Base-by-base conservation (phyloP, 441 rosid genomes). In the Corymbia calophylla region DNA sequence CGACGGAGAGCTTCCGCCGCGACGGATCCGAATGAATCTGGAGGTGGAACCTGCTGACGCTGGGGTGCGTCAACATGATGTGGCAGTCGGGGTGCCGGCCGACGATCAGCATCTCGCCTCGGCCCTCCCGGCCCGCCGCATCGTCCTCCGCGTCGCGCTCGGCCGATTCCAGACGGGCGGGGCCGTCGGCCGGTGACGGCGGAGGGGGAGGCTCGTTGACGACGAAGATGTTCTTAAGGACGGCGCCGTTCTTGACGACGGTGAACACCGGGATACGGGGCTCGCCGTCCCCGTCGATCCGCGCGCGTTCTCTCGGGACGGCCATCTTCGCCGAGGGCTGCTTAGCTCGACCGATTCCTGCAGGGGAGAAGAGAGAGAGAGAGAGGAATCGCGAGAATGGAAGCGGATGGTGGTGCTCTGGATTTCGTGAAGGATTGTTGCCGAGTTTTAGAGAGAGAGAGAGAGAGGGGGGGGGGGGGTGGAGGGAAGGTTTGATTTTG, bases 71-170 rank as follows among this genome's bases (percentile, higher is more conserved):
- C 80, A 96, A 88, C 89, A 95, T 91, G 90, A 97, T 94, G 91
- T 94, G 91, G 92, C 98, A 95, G 88, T 97, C 99, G 23, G 98
- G 99, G 91, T 97, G 99, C n/a, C 98, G 94, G 56, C 99, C 99
- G 87, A 95, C 96, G 60, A 90, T 88, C 93, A 98, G 93, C 87
- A 93, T 92, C 91, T 96, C 99, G 56, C 94, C 98, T 31, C n/a
- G 68, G 55, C 84, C 85, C 87, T 90, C 94, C 66, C 90, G 90
- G 86, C 86, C 92, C 21, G 89, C 91, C 44, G 31, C 89, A 60
- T 87, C 87, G 15, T 54, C 60, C 53, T 84, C 48, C 81, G 16
- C 48, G 29, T 13, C 8, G 29, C 5, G n/a, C 64, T 39, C 81
- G 27, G 9, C 48, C 81, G 2, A 13, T 18, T 44, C 87, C 87